phyloP scores from a whole-genome alignment of 805 yeast species.

The Candida nemodendra region DNA sequence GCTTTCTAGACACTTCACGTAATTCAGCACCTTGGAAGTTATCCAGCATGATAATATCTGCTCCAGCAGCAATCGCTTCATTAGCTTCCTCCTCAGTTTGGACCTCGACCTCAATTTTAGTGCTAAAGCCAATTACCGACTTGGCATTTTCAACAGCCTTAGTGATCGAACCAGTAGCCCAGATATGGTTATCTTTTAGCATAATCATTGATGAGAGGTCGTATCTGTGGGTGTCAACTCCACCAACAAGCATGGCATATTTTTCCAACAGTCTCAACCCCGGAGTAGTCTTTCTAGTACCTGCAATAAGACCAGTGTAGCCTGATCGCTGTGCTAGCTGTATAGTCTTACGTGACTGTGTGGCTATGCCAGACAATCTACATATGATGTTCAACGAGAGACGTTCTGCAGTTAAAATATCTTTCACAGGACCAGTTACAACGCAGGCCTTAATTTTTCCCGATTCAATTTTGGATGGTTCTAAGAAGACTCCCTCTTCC shows the following conservation, averaged over 20 bases:
- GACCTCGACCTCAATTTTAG: slow-evolving; percentile 91
- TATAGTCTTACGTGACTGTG: slow-evolving; percentile 60
- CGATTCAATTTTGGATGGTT: slow-evolving; percentile 35
- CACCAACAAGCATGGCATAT: slow-evolving; percentile 94
- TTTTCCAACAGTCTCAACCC: slow-evolving; percentile 87
- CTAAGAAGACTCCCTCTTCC: slow-evolving; percentile 63
- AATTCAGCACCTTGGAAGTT: slow-evolving; percentile 72
- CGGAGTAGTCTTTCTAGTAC: slow-evolving; percentile 97
- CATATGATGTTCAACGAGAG: slow-evolving; percentile 80
- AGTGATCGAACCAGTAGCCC: slow-evolving; percentile 91
- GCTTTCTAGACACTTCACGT: slow-evolving; percentile 57
- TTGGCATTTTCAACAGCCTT: slow-evolving; percentile 77
- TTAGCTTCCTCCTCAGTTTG: slow-evolving; percentile 80
- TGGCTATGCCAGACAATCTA: slow-evolving; percentile 85
- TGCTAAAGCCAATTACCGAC: slow-evolving; percentile 80
- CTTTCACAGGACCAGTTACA: slow-evolving; percentile 77
- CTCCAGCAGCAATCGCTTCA: slow-evolving; percentile 94
- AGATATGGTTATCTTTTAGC: slow-evolving; percentile 92
- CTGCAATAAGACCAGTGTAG: slow-evolving; percentile 84
- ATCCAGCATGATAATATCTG: slow-evolving; percentile 93
- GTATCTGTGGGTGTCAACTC: slow-evolving; percentile 88
- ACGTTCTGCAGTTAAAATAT: slow-evolving; percentile 80
- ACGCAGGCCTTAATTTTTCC: slow-evolving; percentile 73
- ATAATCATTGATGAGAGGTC: slow-evolving; percentile 93
- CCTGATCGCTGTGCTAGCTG: slow-evolving; percentile 64